Percentiles rank a stretch among this genome's conserved stretches.
Evolutionary conservation across 306 rosid genomes (phyloP).

Genomic region (Castanea crenata): DNA sequence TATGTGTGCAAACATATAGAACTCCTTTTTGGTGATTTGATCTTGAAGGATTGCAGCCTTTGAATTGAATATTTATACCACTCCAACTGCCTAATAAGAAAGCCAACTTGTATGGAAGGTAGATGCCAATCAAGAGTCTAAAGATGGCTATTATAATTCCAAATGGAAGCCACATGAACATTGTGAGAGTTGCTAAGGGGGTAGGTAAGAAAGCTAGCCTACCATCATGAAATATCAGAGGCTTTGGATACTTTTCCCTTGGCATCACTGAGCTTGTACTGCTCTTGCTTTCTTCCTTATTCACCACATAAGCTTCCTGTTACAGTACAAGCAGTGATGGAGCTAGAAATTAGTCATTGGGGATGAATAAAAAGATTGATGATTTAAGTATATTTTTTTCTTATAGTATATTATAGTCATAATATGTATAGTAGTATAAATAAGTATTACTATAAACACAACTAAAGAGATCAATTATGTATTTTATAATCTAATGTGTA

Average conservation of each 20-base stretch:
- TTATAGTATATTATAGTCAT: too few relatives aligned
- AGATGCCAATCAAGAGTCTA: conserved; percentile 55
- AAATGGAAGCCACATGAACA: conserved; percentile 83
- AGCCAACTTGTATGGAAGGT: conserved; percentile 56
- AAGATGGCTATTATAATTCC: conserved; percentile 60
- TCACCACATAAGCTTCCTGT: conserved; percentile 74
- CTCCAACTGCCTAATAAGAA: conserved; percentile 34
- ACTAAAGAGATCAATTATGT: too few relatives aligned
- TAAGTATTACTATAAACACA: too few relatives aligned
- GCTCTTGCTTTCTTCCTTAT: conserved; percentile 45
- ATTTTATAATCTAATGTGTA: too few relatives aligned
- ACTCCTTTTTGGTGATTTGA: conserved; percentile 43
- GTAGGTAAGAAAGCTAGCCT: conserved; percentile 89
- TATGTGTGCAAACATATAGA: conserved; percentile 72
- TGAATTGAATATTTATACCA: conserved; percentile 42
- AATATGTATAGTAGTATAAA: too few relatives aligned
- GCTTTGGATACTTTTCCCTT: conserved; percentile 70
- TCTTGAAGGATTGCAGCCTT: conserved; percentile 22
- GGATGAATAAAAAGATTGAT: too few relatives aligned
- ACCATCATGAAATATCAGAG: conserved; percentile 87
- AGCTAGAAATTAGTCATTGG: too few relatives aligned
- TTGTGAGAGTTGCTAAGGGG: conserved; percentile 59
- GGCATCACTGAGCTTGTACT: conserved; percentile 29
- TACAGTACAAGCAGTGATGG: not conserved
- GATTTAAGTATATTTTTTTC: too few relatives aligned